phyloP scores from a whole-genome alignment of 805 yeast genomes.

The Tetrapisispora phaffii region DNA sequence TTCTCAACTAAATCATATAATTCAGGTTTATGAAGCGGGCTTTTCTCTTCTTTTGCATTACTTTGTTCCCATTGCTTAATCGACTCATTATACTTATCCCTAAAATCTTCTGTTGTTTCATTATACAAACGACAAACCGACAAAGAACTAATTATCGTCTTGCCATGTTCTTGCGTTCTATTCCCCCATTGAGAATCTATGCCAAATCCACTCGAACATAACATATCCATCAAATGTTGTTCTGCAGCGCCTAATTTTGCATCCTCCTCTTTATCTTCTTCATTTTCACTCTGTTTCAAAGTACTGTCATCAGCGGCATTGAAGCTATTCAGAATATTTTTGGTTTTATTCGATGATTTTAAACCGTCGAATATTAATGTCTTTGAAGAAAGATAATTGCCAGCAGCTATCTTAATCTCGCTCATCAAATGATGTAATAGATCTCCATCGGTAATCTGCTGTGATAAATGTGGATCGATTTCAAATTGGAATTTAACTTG shows the following conservation, averaged over 20 bases:
- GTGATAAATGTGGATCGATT: neutral
- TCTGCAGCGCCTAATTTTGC: constrained; percentile 77
- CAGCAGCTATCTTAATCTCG: constrained; percentile 62
- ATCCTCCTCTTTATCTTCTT: constrained; percentile 35
- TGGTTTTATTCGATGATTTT: constrained; percentile 29
- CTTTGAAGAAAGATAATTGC: constrained; percentile 50
- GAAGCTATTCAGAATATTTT: neutral
- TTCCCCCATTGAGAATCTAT: constrained; percentile 73
- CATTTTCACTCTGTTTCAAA: neutral
- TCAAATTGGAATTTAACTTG: constrained; percentile 33
- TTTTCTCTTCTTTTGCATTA: constrained; percentile 2
- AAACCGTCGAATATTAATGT: constrained; percentile 69
- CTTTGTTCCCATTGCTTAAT: constrained; percentile 17
- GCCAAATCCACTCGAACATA: constrained; percentile 78
- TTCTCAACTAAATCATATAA: constrained; percentile 23
- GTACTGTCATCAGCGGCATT: neutral
- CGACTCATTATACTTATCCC: constrained; percentile 13
- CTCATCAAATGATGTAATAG: constrained; percentile 42
- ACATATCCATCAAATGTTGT: constrained; percentile 88
- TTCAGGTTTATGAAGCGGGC: constrained; percentile 23
- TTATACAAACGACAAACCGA: constrained; percentile 33
- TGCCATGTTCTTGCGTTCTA: constrained; percentile 76
- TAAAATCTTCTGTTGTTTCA: constrained; percentile 29
- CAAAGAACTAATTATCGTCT: constrained; percentile 78
- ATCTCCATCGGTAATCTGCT: constrained; percentile 33